Percentiles rank a stretch among this genome's conserved stretches.
phyloP scores from a whole-genome alignment of 2,329 filamentous ascomycete genomes.

The Penicillium sp. region DNA sequence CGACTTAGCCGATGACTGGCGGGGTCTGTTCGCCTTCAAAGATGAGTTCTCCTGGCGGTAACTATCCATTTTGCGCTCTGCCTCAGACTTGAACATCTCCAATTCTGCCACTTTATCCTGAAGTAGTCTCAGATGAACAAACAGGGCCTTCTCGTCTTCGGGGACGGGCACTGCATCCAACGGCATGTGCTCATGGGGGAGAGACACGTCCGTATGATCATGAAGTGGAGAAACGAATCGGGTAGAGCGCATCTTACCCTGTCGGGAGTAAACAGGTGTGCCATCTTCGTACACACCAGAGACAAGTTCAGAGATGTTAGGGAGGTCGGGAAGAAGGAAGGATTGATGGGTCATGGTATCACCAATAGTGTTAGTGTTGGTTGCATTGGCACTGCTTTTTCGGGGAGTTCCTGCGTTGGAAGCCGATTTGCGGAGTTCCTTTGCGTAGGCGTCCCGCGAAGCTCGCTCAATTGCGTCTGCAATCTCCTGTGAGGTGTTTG shows the following conservation, averaged over 20 bases:
- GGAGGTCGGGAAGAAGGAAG: conserved; percentile 53
- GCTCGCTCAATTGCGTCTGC: conserved; percentile 34
- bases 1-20: conserved; percentile 31
- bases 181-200: conserved; percentile 37
- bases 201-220: conserved; percentile 26
- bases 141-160: conserved; percentile 55
- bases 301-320: conserved; percentile 54
- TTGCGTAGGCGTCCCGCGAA: conserved; percentile 29
- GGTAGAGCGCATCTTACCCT: conserved; percentile 42
- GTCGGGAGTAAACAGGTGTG: conserved; percentile 49
- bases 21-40: conserved; percentile 39
- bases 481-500: conserved; percentile 37
- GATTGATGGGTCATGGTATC: conserved; percentile 50
- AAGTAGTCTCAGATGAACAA: conserved; percentile 51
- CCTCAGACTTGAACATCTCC: conserved; percentile 48
- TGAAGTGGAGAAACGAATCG: conserved; percentile 46
- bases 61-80: conserved; percentile 43
- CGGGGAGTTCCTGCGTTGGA: conserved; percentile 17
- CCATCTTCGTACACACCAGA: conserved; percentile 52
- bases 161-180: conserved; percentile 51
- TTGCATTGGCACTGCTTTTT: conserved; percentile 19
- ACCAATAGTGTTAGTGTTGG: conserved; percentile 28
- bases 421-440: conserved; percentile 25
- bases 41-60: conserved; percentile 46
- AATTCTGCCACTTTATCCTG: conserved; percentile 51